Percentiles rank a stretch among this genome's conserved stretches.
Evolutionary conservation across 257 asterid species (phyloP).

Genomic region (Solanum pinnatisectum): DNA sequence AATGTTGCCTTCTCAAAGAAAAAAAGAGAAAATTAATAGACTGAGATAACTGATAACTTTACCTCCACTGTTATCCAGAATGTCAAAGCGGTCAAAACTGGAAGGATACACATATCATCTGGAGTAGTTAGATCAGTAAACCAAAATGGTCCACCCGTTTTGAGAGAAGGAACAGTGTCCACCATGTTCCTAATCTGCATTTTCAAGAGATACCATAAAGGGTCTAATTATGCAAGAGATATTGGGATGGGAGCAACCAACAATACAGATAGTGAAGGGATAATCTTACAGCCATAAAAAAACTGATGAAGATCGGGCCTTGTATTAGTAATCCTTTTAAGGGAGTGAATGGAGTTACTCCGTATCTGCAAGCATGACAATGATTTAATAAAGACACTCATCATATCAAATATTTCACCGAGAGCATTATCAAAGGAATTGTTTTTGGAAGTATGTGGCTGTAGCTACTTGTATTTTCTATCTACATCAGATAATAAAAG

Average conservation of each 20-base stretch:
- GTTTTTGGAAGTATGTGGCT: neutral
- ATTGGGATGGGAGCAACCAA: neutral
- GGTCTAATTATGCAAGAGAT: neutral
- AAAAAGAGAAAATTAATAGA: neutral
- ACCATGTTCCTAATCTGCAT: constrained; percentile 73
- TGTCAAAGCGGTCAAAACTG: constrained; percentile 78
- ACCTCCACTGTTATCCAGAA: constrained; percentile 97
- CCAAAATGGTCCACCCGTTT: constrained; percentile 86
- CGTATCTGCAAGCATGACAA: constrained; percentile 46
- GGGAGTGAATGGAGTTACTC: constrained; percentile 83
- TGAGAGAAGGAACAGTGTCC: constrained; percentile 81
- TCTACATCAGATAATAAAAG: neutral
- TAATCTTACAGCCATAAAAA: constrained; percentile 85
- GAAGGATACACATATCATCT: constrained; percentile 64
- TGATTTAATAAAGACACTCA: neutral
- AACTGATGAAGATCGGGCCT: constrained; percentile 71
- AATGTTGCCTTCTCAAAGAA: neutral
- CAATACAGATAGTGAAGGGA: neutral
- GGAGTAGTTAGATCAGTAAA: constrained; percentile 89
- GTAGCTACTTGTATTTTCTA: neutral
- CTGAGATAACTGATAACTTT: constrained; percentile 7
- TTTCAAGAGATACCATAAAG: neutral
- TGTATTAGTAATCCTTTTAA: constrained; percentile 68
- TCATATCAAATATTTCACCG: neutral
- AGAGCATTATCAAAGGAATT: neutral